Evolutionary conservation across 2,329 filamentous ascomycete species (phyloP), one percentile per base, ranked within the genome.

Genomic region (Fusarium begoniae): DNA sequence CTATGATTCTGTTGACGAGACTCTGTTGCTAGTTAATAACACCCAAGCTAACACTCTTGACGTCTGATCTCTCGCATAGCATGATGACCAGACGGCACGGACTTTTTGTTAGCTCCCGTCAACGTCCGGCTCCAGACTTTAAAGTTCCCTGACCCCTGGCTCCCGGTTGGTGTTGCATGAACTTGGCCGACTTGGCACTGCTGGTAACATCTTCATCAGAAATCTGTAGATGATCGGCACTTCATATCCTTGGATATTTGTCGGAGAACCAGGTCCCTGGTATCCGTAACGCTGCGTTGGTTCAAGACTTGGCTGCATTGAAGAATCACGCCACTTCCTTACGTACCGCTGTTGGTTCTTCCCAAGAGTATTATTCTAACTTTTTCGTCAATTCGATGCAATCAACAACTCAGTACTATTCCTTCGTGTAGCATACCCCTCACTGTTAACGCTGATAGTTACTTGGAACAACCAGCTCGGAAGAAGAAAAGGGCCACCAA

Each of bases 321-420:
- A 40, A 28, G 5, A 10, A 43, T 55, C 37, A 61, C 47, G 28
- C 37, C 47, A 61, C 22, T 43, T 15, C 35, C 8, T 30, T 8
- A 8, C 12, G 20, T 28, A 40, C n/a, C 11, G 15, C 18, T 5
- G 22, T 18, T 32, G 15, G 28, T n/a, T 18, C 6, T 18, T 17
- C n/a, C 35, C 18, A 38, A 38, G 24, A 28, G 14, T 9, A 9
- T 26, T 38, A 20, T 28, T 38, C 13, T 20, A 28, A 22, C 24
- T 13, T n/a, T 54, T 40, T 54, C 20, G 20, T 54, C 14, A 1
- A 28, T 38, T 53, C 7, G 5, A 26, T 54, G 24, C 35, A 17
- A 3, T n/a, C 9, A 20, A 4, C 3, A 53, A 12, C n/a, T 26
- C 32, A 2, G 5, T 26, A 0, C 2, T 2, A 18, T 40, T 13